Conservation (phyloP, 176 grass and related monocot genomes). For the Carex cristatella region DNA sequence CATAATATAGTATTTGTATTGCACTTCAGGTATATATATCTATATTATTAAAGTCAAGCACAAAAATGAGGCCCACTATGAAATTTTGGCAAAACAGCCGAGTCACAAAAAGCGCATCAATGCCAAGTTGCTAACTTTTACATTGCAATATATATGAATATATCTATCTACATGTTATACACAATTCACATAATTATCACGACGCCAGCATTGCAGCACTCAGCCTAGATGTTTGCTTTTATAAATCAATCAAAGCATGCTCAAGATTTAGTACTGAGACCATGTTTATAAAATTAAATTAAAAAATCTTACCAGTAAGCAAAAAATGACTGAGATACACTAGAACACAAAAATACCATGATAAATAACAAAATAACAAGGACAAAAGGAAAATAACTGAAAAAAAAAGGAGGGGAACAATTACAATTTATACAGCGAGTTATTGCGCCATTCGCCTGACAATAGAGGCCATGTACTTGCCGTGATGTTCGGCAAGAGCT, state of each 20-base stretch:
- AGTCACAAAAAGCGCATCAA: neutral
- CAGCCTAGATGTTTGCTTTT: neutral
- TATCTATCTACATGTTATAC: slow-evolving; percentile 5
- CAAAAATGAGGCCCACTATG: neutral
- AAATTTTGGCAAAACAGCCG: neutral
- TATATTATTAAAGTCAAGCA: neutral
- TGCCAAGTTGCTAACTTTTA: neutral
- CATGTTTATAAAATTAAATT: neutral
- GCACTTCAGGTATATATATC: neutral
- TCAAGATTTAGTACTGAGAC: neutral
- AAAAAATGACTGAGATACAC: neutral
- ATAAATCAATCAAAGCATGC: neutral
- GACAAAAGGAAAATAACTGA: neutral
- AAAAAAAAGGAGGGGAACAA: neutral
- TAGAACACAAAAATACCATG: neutral
- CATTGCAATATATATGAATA: neutral
- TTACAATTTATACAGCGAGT: slow-evolving; percentile 1
- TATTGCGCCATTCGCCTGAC: slow-evolving; percentile 38
- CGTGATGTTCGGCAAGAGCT: slow-evolving; percentile 53
- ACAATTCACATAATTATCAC: neutral
- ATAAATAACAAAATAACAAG: neutral
- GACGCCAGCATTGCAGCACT: neutral
- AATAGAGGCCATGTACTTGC: slow-evolving; percentile 60
- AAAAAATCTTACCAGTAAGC: neutral
- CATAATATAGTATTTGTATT: neutral